These are phyloP conservation scores for Sugiyamaella valdiviana DNA, from an alignment of 805 yeast genomes.

Conservation along the genomic window DNA sequence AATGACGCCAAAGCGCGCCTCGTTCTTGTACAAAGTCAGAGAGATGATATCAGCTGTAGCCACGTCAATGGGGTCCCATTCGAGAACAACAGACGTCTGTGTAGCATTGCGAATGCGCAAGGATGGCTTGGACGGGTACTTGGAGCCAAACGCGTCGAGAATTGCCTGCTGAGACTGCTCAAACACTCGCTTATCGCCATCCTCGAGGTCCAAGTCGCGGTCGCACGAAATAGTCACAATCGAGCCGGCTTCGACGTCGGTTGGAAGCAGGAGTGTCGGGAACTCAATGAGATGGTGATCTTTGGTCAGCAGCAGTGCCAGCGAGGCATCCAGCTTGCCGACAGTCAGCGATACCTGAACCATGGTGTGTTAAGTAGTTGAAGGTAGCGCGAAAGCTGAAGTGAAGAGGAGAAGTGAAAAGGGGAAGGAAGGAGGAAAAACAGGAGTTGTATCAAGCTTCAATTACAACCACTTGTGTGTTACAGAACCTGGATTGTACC, in stretches of 20 bases:
- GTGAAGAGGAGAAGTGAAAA: too few species aligned
- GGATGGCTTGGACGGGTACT: slow-evolving; percentile 65
- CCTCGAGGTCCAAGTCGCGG: slow-evolving; percentile 63
- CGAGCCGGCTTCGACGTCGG: slow-evolving; percentile 86
- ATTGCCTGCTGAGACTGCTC: slow-evolving; percentile 66
- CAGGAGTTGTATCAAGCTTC: too few species aligned
- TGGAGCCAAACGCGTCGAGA: slow-evolving; percentile 61
- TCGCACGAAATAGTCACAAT: slow-evolving; percentile 81
- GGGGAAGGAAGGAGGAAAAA: too few species aligned
- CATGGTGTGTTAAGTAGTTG: slow-evolving; percentile 36
- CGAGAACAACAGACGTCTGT: slow-evolving; percentile 89
- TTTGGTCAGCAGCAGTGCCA: slow-evolving; percentile 81
- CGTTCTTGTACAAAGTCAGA: slow-evolving; percentile 68
- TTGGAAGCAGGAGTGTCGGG: slow-evolving; percentile 90
- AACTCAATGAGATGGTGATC: slow-evolving; percentile 94
- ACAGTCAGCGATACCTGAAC: slow-evolving; percentile 91
- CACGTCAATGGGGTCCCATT: slow-evolving; percentile 82
- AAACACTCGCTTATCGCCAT: slow-evolving; percentile 52
- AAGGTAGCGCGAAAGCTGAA: background rate
- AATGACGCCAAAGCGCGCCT: slow-evolving; percentile 62
- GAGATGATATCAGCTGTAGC: slow-evolving; percentile 79
- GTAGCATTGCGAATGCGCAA: slow-evolving; percentile 72
- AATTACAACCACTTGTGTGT: too few species aligned
- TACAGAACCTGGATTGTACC: too few species aligned
- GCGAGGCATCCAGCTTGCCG: slow-evolving; percentile 91